Evolutionary conservation across 2,329 filamentous ascomycete genomes (phyloP).

Genomic region (Neofusicoccum parvum): DNA sequence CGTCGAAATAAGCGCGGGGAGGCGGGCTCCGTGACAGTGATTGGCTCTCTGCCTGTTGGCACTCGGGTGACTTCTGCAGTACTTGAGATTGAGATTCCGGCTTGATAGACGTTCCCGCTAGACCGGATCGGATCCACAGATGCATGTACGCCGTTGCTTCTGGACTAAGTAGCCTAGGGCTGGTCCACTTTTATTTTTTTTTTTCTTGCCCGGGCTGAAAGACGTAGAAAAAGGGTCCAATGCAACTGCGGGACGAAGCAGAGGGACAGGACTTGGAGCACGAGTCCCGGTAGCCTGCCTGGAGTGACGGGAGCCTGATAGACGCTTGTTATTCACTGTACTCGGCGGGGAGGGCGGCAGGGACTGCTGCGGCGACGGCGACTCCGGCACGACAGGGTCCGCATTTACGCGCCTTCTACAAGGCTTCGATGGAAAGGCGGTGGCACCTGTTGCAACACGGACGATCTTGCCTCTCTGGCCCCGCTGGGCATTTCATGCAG

Average conservation of each 20-base stretch:
- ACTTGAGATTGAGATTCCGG: neutral
- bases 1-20: neutral
- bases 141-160: neutral
- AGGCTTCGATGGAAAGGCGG: neutral
- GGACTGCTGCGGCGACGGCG: too few relatives aligned
- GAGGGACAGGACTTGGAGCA: too few relatives aligned
- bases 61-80: neutral
- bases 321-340: too few relatives aligned
- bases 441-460: conserved; percentile 3
- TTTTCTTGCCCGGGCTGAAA: neutral
- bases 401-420: too few relatives aligned
- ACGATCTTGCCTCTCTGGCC: neutral
- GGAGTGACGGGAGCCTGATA: too few relatives aligned
- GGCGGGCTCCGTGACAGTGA: neutral
- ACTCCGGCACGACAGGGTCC: too few relatives aligned
- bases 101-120: neutral
- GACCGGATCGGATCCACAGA: conserved; percentile 1
- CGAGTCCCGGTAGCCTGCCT: too few relatives aligned
- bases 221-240: neutral
- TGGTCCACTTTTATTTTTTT: neutral
- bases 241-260: too few relatives aligned
- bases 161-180: neutral
- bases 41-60: neutral
- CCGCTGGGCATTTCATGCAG: neutral
- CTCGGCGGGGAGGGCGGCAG: too few relatives aligned